Evolutionary conservation across 345 rosid species (phyloP).

Genomic region (Populus deltoides): DNA sequence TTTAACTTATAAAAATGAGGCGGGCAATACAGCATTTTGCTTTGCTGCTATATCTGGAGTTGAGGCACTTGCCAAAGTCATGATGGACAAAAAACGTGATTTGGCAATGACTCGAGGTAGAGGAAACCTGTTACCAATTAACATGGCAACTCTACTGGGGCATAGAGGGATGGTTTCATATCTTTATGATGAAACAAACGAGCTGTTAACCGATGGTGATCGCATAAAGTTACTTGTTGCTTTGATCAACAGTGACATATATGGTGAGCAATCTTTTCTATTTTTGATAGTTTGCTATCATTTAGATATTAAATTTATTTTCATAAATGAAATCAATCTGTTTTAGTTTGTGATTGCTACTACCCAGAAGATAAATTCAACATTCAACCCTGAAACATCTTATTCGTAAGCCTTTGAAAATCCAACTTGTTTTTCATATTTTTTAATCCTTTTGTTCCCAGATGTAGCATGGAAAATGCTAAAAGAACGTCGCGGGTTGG

Average conservation of each 20-base stretch:
- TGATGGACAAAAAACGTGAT: slow-evolving; percentile 30
- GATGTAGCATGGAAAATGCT: not conserved
- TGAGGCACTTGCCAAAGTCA: slow-evolving; percentile 29
- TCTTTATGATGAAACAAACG: slow-evolving; percentile 24
- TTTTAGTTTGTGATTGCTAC: too few species aligned
- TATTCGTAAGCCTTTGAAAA: too few species aligned
- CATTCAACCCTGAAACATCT: too few species aligned
- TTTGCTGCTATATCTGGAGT: slow-evolving; percentile 4
- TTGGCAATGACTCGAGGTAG: slow-evolving; percentile 33
- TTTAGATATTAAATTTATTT: too few species aligned
- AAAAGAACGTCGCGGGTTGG: not conserved
- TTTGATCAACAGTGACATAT: slow-evolving; percentile 23
- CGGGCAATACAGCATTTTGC: not conserved
- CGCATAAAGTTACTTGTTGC: slow-evolving; percentile 22
- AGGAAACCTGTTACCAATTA: slow-evolving; percentile 33
- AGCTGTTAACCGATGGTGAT: slow-evolving; percentile 23
- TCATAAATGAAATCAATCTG: too few species aligned
- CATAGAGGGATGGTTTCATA: slow-evolving; percentile 37
- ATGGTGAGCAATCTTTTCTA: slow-evolving; percentile 11
- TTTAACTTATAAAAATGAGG: not conserved
- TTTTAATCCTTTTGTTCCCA: not conserved
- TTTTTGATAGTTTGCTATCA: too few species aligned
- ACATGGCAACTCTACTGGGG: slow-evolving; percentile 39
- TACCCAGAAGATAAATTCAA: too few species aligned
- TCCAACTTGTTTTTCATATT: not conserved